phyloP scores from a whole-genome alignment of 345 rosid species.

The Hypericum androsaemum region DNA sequence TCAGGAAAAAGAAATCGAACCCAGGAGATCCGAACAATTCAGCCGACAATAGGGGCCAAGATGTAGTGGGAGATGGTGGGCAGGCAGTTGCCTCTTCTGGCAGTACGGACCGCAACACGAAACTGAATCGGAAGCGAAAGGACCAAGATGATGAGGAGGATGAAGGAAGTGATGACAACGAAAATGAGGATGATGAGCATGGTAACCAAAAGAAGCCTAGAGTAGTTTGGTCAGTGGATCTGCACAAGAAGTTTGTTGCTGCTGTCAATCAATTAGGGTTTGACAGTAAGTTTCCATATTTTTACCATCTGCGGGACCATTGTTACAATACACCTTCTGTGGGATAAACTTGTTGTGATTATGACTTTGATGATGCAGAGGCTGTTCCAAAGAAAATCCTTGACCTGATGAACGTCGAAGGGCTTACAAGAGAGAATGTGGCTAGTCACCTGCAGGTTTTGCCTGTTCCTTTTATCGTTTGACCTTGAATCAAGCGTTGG shows the following conservation, averaged over 20 bases:
- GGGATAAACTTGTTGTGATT: not conserved
- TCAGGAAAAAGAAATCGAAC: constrained; percentile 47
- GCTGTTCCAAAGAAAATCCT: constrained; percentile 95
- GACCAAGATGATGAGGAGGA: constrained; percentile 67
- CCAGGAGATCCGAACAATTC: constrained; percentile 33
- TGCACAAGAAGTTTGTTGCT: constrained; percentile 70
- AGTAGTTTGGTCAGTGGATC: constrained; percentile 80
- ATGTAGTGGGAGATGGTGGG: constrained; percentile 30
- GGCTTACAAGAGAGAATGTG: constrained; percentile 91
- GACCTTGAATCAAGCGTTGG: no score
- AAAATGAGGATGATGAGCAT: constrained; percentile 49
- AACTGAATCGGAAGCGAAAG: constrained; percentile 47
- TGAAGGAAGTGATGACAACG: constrained; percentile 53
- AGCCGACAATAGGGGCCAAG: constrained; percentile 19
- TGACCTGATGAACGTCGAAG: constrained; percentile 81
- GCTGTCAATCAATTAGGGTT: constrained; percentile 85
- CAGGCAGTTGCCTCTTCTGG: constrained; percentile 22
- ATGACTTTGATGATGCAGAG: constrained; percentile 31
- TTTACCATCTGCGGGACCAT: not conserved
- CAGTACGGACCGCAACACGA: constrained; percentile 31
- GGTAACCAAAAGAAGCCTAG: constrained; percentile 74
- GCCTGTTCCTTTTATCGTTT: constrained; percentile 3
- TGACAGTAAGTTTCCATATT: constrained; percentile 51
- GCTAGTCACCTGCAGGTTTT: constrained; percentile 93
- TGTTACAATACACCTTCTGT: not conserved